Conservation (phyloP, 768 basidiomycete genomes). For the Tulasnella sp. region DNA sequence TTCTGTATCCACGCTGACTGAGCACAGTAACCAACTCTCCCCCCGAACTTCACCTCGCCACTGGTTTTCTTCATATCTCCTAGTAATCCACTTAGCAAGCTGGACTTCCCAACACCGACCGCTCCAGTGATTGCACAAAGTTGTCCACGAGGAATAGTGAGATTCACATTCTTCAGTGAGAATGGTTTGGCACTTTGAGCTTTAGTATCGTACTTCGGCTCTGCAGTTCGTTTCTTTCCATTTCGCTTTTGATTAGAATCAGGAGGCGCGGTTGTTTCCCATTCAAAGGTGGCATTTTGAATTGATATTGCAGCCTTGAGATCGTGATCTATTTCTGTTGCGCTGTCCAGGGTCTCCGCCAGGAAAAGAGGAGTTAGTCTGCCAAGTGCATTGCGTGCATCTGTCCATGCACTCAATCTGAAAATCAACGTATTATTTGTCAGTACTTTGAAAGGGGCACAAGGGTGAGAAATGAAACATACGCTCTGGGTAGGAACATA, state of each 20-base stretch:
- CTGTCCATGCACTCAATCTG: slow-evolving; percentile 44
- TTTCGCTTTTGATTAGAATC: not conserved
- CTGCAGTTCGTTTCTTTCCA: slow-evolving; percentile 14
- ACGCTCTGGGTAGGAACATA: slow-evolving; percentile 44
- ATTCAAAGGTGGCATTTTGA: slow-evolving; percentile 46
- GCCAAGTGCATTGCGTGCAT: slow-evolving; percentile 48
- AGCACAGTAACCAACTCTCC: slow-evolving; percentile 52
- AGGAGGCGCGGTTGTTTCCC: slow-evolving; percentile 35
- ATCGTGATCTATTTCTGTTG: slow-evolving; percentile 32
- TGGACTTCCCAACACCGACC: slow-evolving; percentile 51
- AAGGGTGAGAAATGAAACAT: slow-evolving; percentile 6
- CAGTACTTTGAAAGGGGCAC: slow-evolving; percentile 21
- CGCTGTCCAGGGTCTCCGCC: slow-evolving; percentile 34
- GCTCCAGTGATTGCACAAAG: slow-evolving; percentile 49
- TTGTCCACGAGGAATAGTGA: slow-evolving; percentile 43
- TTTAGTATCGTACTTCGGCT: no score
- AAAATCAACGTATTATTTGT: slow-evolving; percentile 23
- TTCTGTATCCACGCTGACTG: slow-evolving; percentile 73
- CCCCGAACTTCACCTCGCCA: slow-evolving; percentile 48
- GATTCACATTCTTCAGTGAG: slow-evolving; percentile 35
- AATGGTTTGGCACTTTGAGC: slow-evolving; percentile 30
- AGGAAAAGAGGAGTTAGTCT: slow-evolving; percentile 40
- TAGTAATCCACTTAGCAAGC: slow-evolving; percentile 33
- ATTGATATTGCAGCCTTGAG: slow-evolving; percentile 40
- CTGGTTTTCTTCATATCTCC: slow-evolving; percentile 51